Evolutionary conservation across 2,329 filamentous ascomycete species (phyloP), one percentile per base, ranked within the genome.

Genomic region (Ilyonectria robusta): DNA sequence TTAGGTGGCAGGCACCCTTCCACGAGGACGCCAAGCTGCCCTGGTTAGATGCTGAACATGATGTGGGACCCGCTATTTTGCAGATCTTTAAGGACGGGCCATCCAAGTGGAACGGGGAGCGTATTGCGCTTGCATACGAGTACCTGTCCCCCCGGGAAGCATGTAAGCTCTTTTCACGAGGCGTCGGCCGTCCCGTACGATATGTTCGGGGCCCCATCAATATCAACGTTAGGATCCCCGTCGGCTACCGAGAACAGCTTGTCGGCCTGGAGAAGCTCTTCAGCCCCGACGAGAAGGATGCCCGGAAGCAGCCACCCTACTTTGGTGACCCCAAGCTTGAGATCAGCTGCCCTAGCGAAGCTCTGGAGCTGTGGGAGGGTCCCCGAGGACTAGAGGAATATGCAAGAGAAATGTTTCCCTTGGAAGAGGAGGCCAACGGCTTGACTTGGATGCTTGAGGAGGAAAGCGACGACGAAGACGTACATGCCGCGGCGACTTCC

Each of bases 31-130:
- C 92, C 65, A 94, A 94, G 70, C 86, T 99, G 42, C 96, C 96
- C 0, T 99, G 95, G 94, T 85, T 99, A 44, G 96, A 99, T 77
- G 94, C 95, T 5, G 96, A 98, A 81, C 95, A 98, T 77, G 96
- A 99, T 75, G 92, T 98, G 48, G 96, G 96, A 4, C 94, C 96
- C 1, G 94, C 95, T 2, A 89, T 98, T 53, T 85, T 97, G 62
- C 95, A 98, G 79, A 91, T 98, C 62, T 95, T 98, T 86, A 98
- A 98, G 81, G 95, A 98, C 78, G 95, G 95, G 2, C 88, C 93
- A 6, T 86, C 87, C 71, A 94, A 94, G 80, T 98, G 95, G 95
- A 91, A 92, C n/a, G 85, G 85, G 58, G 84, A 87, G 76, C 84
- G 95, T 65, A 93, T 98, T 69, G 94, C 95, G 17, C 86, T 98